Percentiles rank a stretch among this genome's conserved stretches.
Conservation (phyloP, 139 green algal species). For the Coccomyxa sp. region DNA sequence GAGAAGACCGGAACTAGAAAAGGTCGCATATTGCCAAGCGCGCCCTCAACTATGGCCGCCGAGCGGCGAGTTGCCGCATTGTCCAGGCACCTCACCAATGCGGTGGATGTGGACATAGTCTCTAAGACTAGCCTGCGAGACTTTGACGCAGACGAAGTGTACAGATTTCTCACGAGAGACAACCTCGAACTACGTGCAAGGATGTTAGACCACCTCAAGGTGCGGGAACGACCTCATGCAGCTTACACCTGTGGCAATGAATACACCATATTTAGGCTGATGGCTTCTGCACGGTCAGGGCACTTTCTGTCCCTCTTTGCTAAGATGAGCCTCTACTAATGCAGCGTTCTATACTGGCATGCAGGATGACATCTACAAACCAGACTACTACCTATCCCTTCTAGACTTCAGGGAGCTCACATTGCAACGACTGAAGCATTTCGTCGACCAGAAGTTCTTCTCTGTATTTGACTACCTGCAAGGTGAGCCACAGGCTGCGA, state of each 20-base stretch:
- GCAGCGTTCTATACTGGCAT: neutral
- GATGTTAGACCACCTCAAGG: constrained; percentile 79
- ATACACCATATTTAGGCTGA: too few species aligned
- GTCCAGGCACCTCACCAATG: constrained; percentile 33
- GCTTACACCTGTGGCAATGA: neutral
- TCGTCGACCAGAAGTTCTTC: constrained; percentile 65
- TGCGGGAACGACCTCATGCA: too few species aligned
- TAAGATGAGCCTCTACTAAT: too few species aligned
- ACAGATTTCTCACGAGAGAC: constrained; percentile 49
- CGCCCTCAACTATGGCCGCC: neutral
- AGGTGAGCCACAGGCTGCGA: constrained; percentile 12
- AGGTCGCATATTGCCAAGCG: neutral
- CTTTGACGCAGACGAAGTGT: constrained; percentile 25
- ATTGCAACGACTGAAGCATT: constrained; percentile 59
- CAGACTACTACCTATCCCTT: constrained; percentile 67
- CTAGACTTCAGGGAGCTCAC: constrained; percentile 75
- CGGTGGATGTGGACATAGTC: constrained; percentile 3
- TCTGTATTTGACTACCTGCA: constrained; percentile 56
- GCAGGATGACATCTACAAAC: constrained; percentile 71
- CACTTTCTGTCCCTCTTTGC: neutral
- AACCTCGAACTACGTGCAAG: constrained; percentile 57
- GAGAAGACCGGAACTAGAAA: neutral
- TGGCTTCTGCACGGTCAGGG: too few species aligned
- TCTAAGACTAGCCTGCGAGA: neutral
- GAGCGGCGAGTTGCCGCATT: constrained; percentile 30